Evolutionary conservation across 208 protist species (phyloP), one percentile per base, ranked within the genome.

Genomic region (Acanthamoeba sp.): DNA sequence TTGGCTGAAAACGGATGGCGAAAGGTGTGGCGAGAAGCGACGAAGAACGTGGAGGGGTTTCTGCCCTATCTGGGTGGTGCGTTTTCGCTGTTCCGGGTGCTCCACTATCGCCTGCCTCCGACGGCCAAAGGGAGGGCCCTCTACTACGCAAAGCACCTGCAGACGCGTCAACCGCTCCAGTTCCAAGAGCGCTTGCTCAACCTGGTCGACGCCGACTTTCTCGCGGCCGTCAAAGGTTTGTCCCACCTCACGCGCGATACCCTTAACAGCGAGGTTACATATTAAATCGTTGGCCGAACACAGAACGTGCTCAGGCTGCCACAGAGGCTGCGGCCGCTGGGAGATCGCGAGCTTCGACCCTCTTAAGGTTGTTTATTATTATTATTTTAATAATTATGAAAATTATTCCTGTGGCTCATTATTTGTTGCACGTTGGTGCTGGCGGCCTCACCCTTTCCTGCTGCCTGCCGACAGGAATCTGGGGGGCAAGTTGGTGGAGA

Each of bases 131-230:
- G 69, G 34, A 78, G 69, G 27, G 69, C 69, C n/a, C 69, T 78
- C 10, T 78, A 78, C 29, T 78, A 78, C 29, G 69, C 69, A 10
- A 78, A 78, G 69, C 69, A 78, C 20, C 69, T 78, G 36, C n/a
- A 78, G 38, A 78, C 69, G 9, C 69, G 69, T 1, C 69, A 22
- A 34, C 38, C 69, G 2, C 36, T 78, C 27, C 69, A 78, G 18
- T 78, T 78, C 27, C 69, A 78, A 20, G 69, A 78, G 34, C 69
- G 69, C 38, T 27, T 78, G 38, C 38, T 78, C 10, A 45, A 45
- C 34, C 69, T 78, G 36, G 69, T 78, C 32, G 69, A 78, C 18
- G 69, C 69, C 29, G 69, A 78, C 69, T 78, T 78, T 14, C 69
- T 78, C 10, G 69, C 69, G 14, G 18, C 3, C 38, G 69, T 78